Evolutionary conservation across 106 monocot species (phyloP), one percentile per base, ranked within the genome.

Genomic region (Phalaenopsis equestris): DNA sequence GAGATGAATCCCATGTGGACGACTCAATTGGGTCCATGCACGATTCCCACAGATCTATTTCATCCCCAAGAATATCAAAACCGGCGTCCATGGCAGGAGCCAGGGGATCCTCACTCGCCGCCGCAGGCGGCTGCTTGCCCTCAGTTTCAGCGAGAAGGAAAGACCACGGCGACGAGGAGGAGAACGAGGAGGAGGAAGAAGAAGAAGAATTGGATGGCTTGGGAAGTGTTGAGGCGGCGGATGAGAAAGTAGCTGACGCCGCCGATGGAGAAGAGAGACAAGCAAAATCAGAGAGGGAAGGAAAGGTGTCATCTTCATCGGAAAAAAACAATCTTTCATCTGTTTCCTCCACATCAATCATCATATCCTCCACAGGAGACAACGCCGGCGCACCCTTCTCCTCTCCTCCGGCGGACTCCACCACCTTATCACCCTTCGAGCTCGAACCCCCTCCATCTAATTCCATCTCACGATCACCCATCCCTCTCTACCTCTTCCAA

Each of bases 211-310:
- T 52, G 14, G 52, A 52, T 52, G 14, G 81, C 65, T 41, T 81
- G 56, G 42, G 85, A 77, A 6, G 86, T n/a, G 12, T 77, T 83
- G 15, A 83, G 52, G 12, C 82, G 74, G 85, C 64, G 8, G 79
- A 85, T 6, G 88, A 77, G 4, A 82, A 36, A 8, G 77, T 84
- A 10, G 84, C 56, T 8, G 84, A 78, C 8, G 82, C 61, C 8
- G 82, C 61, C 8, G 90, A 78, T 11, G 91, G 90, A 1, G 94
- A 91, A 8, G 92, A 87, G 15, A 93, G 80, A 81, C 86, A 93
- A 0, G 85, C 85, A 84, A 96, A 93, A 76, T 93, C 91, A 0
- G 98, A 90, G 9, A 98, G 91, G 1, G 88, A 80, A 24, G 98
- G 77, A 74, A 97, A 94, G 67, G 84, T 80, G 43, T 90, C 92